phyloP scores from a whole-genome alignment of 257 asterid genomes.

The Petunia secreta region DNA sequence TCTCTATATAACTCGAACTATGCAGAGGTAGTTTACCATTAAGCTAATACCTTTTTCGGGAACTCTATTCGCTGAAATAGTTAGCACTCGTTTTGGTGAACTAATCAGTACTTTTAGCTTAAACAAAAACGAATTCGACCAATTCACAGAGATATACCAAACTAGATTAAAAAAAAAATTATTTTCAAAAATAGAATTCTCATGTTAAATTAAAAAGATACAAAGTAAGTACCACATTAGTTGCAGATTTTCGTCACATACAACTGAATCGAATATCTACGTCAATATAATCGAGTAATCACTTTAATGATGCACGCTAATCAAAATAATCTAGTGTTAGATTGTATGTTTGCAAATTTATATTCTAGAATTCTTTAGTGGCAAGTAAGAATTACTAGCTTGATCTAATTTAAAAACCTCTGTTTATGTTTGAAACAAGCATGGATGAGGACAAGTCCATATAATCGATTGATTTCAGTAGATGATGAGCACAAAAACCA shows the following conservation, averaged over 20 bases:
- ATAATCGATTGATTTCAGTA: not conserved
- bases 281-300: too few species aligned
- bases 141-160: not conserved
- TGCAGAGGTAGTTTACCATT: not conserved
- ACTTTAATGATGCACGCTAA: too few species aligned
- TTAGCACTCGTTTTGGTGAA: not conserved
- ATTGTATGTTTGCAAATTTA: not conserved
- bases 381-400: not conserved
- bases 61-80: not conserved
- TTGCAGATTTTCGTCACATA: not conserved
- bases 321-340: too few species aligned
- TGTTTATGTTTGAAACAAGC: not conserved
- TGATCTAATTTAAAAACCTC: constrained; percentile 11
- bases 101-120: not conserved
- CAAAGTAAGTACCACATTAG: not conserved
- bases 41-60: not conserved
- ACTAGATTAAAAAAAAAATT: not conserved
- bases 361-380: not conserved
- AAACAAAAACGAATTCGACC: not conserved
- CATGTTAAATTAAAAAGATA: constrained; percentile 11
- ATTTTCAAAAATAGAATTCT: not conserved
- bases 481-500: not conserved
- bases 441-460: not conserved
- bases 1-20: constrained; percentile 13
- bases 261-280: constrained; percentile 12